Base-by-base conservation (phyloP, 1,139 yeast genomes). In the Kodamaea alishanica region DNA sequence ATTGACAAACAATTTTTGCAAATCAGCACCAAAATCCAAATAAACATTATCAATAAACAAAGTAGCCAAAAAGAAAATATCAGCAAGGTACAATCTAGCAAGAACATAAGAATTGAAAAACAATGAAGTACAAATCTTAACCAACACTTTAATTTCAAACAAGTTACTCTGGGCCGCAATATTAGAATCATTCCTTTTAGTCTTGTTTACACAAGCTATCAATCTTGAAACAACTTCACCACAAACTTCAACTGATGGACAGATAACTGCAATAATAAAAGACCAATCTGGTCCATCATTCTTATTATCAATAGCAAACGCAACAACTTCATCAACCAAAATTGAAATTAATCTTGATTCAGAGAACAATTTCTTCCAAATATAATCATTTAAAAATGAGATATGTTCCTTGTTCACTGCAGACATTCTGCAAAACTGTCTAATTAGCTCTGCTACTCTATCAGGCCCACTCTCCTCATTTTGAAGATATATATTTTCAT, bases 171-270 rank as follows among this genome's bases (percentile, higher is more conserved):
- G 80, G 33, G 77, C 73, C 11, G 82, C 85, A 40, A 81, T 80
- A 2, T 77, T 68, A 2, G 80, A 72, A 53, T 58, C 77, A 52
- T 58, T 55, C n/a, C 56, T 56, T 12, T 58, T 63, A 2, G 84
- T 75, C 34, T 73, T 62, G 33, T 77, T 73, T n/a, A 78, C 75
- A 37, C 77, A 67, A 6, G 73, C 58, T 12, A 77, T 67, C 31
- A 84, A 59, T 43, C 84, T 65, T 24, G 72, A 62, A 33, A 87
- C 68, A 0, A 86, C 76, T 39, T 77, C 75, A 8, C 88, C 84
- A 51, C 90, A 82, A 4, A 87, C 73, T 45, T 83, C 88, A 12
- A 81, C 69, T 1, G 95, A 81, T 4, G 96, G 92, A 0, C 84
- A 73, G 40, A 88, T 67, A 20, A 84, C 73, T 0, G 85, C 73